Evolutionary conservation across 192 early-diverging fungal species (phyloP), one percentile per base, ranked within the genome.

Genomic region (Coemansia sp.): DNA sequence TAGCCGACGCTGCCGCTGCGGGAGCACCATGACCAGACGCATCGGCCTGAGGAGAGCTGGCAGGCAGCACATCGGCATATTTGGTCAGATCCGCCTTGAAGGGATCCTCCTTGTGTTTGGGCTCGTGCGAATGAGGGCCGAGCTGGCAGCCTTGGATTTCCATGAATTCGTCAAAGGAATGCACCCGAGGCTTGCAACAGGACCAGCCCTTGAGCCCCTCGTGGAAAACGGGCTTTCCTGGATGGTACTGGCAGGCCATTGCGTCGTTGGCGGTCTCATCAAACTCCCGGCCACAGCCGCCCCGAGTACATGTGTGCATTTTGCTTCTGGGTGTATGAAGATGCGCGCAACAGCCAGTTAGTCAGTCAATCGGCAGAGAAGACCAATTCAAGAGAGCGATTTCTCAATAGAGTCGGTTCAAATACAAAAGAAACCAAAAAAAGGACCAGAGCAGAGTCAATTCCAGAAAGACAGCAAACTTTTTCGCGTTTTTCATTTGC

Each of bases 141-240:
- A 87, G 80, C 54, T 89, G 83, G 82, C 98, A 99, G 21, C 96
- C 95, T 39, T 88, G 85, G 51, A 94, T 95, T 59, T 90, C 87
- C 58, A 97, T 77, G 81, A 99, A 99, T 45, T 94, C 94, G 78
- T 97, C 91, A 71, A 99, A 99, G 52, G 92, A 90, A 39, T 76
- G 81, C 61, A 96, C 95, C 40, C 93, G 88, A 62, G 95, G 94
- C 26, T 86, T 78, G 83, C 97, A 99, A 83, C 97, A 99, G 49
- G 89, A 89, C 95, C 95, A 99, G 48, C 95, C 93, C 83, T 95
- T 92, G 48, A 90, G 84, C 68, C 95, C 97, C 74, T 99, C 97
- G 80, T 98, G 97, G 82, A 99, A 99, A 54, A 95, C 88, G 16
- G 97, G 97, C 19, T 84, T 88, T 22, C 90, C 91, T 2, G 94